A percentile compares a stretch with the other conserved stretches of the same genome.
Evolutionary conservation across 495 filamentous ascomycete genomes (phyloP).

Genomic region (Apodospora peruviana): DNA sequence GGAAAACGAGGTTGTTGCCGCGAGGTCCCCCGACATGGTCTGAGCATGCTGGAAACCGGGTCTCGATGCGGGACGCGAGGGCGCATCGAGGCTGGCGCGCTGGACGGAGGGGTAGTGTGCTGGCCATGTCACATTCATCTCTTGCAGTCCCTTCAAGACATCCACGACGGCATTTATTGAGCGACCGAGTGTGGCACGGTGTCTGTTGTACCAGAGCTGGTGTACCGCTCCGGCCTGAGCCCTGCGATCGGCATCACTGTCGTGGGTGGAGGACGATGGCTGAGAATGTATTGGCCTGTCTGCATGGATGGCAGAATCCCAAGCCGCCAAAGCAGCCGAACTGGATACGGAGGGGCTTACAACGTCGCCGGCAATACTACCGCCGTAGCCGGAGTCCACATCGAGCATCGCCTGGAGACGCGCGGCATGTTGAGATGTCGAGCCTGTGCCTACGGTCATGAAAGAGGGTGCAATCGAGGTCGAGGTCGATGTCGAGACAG

Average conservation of each 20-base stretch:
- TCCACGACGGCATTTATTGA: conserved; percentile 82
- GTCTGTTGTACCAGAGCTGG: conserved; percentile 72
- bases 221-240: conserved; percentile 42
- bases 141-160: conserved; percentile 68
- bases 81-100: conserved; percentile 44
- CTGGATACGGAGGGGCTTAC: conserved; percentile 29
- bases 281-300: conserved; percentile 52
- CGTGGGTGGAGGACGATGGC: conserved; percentile 20
- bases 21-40: conserved; percentile 32
- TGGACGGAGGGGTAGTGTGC: conserved; percentile 90
- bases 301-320: conserved; percentile 50
- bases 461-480: conserved; percentile 52
- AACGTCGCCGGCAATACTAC: conserved; percentile 53
- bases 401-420: conserved; percentile 69
- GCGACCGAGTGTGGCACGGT: conserved; percentile 75
- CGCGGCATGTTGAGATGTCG: conserved; percentile 65
- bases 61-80: conserved; percentile 31
- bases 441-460: conserved; percentile 82
- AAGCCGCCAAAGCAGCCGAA: conserved; percentile 19
- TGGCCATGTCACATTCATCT: conserved; percentile 87
- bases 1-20: conserved; percentile 9
- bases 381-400: conserved; percentile 86
- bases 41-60: conserved; percentile 52
- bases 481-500: conserved; percentile 6
- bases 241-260: conserved; percentile 32